These are phyloP conservation scores for Adansonia grandidieri DNA, from an alignment of 441 rosid genomes.

Conservation along the genomic window DNA sequence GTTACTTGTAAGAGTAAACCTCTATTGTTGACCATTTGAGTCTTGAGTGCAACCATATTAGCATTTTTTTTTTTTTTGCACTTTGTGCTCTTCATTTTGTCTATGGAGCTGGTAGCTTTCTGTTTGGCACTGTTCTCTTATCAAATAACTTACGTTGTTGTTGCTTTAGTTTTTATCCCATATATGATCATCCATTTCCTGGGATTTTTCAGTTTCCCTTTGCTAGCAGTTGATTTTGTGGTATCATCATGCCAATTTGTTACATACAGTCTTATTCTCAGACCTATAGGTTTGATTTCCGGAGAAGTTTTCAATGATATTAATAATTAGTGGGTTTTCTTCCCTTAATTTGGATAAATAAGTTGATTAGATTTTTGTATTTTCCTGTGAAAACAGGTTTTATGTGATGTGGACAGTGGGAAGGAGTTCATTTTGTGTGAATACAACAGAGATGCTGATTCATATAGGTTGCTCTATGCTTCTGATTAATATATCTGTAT, in stretches of 20 bases:
- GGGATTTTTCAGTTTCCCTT: background rate
- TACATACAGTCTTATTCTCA: background rate
- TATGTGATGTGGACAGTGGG: slow-evolving; percentile 63
- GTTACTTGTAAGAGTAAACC: background rate
- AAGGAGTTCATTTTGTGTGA: slow-evolving; percentile 92
- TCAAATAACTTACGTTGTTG: background rate
- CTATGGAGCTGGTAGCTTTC: background rate
- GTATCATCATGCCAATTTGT: background rate
- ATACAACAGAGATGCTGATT: slow-evolving; percentile 97
- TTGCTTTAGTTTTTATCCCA: background rate
- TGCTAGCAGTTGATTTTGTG: background rate
- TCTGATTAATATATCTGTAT: background rate
- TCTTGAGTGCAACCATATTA: background rate
- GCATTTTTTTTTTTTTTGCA: background rate
- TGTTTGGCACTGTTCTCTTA: background rate
- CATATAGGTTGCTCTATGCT: slow-evolving; percentile 63
- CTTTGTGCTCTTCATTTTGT: slow-evolving; percentile 5
- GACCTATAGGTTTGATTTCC: background rate
- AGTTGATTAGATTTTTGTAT: slow-evolving; percentile 19
- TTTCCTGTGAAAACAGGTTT: slow-evolving; percentile 53
- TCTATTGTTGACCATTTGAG: background rate
- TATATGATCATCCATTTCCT: background rate
- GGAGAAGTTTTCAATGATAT: background rate
- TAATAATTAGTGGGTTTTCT: background rate
- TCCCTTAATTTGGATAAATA: slow-evolving; percentile 15